phyloP scores from a whole-genome alignment of 192 early-diverging fungal genomes.

The Gonapodya prolifera region DNA sequence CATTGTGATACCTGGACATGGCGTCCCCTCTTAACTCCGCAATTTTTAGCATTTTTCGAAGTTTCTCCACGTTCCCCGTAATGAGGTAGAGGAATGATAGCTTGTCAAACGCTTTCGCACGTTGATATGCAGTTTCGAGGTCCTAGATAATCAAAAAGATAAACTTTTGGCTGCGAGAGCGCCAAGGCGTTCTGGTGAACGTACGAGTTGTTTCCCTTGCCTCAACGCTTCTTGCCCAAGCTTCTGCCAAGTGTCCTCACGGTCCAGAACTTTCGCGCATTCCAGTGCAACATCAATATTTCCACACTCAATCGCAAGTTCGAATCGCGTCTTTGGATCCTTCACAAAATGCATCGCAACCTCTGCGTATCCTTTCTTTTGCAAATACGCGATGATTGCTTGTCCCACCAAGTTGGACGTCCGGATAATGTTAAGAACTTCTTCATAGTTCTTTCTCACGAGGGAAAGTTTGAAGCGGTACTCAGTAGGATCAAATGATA shows the following conservation, averaged over 20 bases:
- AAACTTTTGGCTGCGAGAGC: slow-evolving; percentile 3
- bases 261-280: slow-evolving; percentile 82
- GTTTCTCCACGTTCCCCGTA: slow-evolving; percentile 83
- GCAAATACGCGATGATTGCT: slow-evolving; percentile 96
- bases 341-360: slow-evolving; percentile 95
- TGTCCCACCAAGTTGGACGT: slow-evolving; percentile 94
- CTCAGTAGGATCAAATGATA: slow-evolving; percentile 95
- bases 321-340: slow-evolving; percentile 90
- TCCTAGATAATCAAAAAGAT: slow-evolving; percentile 29
- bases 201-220: slow-evolving; percentile 74
- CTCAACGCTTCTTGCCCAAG: slow-evolving; percentile 76
- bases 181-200: no score
- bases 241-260: slow-evolving; percentile 81
- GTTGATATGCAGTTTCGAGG: slow-evolving; percentile 83
- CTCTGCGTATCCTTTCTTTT: slow-evolving; percentile 99
- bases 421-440: slow-evolving; percentile 91
- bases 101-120: slow-evolving; percentile 78
- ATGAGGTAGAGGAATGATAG: slow-evolving; percentile 93
- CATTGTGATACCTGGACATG: slow-evolving; percentile 88
- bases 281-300: slow-evolving; percentile 93
- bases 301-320: slow-evolving; percentile 91
- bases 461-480: slow-evolving; percentile 96
- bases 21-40: slow-evolving; percentile 68
- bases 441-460: slow-evolving; percentile 81
- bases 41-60: slow-evolving; percentile 91